A percentile compares a stretch with the other conserved stretches of the same genome.
These are phyloP conservation scores for Lachancea dasiensis DNA, from an alignment of 805 yeast genomes.

Conservation along the genomic window DNA sequence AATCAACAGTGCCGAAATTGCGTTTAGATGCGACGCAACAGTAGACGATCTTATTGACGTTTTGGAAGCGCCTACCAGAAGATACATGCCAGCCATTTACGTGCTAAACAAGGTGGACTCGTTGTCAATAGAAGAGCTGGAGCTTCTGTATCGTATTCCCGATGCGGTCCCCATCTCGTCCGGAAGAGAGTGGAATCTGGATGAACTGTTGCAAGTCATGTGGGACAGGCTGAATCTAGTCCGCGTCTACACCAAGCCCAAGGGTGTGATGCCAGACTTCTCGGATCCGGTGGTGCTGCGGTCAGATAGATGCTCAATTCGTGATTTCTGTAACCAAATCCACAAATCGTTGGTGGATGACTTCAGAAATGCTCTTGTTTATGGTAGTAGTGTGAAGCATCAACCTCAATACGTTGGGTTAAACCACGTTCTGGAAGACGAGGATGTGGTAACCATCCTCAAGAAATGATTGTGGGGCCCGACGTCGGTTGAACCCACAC, in stretches of 20 bases:
- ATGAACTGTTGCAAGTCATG: slow-evolving; percentile 89
- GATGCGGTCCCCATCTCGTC: slow-evolving; percentile 96
- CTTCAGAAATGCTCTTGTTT: slow-evolving; percentile 88
- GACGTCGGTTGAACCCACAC: neutral
- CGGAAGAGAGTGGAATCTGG: slow-evolving; percentile 95
- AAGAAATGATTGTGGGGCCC: slow-evolving; percentile 43
- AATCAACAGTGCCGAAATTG: slow-evolving; percentile 92
- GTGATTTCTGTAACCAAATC: slow-evolving; percentile 93
- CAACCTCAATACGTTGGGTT: slow-evolving; percentile 96
- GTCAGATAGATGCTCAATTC: slow-evolving; percentile 75
- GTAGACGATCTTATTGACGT: slow-evolving; percentile 95
- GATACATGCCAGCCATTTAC: slow-evolving; percentile 92
- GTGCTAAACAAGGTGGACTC: slow-evolving; percentile 95
- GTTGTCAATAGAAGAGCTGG: slow-evolving; percentile 88
- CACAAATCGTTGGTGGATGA: slow-evolving; percentile 93
- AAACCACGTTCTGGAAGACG: slow-evolving; percentile 79
- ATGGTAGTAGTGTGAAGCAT: slow-evolving; percentile 91
- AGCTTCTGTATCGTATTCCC: slow-evolving; percentile 84
- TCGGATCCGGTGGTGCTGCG: slow-evolving; percentile 90
- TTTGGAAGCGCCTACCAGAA: slow-evolving; percentile 82
- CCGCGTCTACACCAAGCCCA: slow-evolving; percentile 95
- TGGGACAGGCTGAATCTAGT: slow-evolving; percentile 90
- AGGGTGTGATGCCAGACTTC: slow-evolving; percentile 91
- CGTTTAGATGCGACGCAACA: slow-evolving; percentile 95
- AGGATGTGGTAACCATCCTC: slow-evolving; percentile 93